phyloP scores from a whole-genome alignment of 1,284 basidiomycete species.

The Ganoderma lingzhi region DNA sequence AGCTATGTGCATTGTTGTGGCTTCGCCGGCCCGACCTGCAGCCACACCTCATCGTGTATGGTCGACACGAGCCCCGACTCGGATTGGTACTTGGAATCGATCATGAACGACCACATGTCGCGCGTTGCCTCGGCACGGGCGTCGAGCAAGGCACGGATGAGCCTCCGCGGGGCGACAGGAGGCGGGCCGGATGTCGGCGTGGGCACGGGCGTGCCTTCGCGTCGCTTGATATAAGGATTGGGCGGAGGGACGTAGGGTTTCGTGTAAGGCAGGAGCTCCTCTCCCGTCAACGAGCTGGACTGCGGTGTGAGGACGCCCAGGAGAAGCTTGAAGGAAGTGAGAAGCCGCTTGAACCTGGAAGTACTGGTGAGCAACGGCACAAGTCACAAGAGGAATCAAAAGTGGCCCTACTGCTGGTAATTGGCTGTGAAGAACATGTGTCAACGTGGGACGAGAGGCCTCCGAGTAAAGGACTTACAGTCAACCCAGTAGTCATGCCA shows the following conservation, averaged over 20 bases:
- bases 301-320: slow-evolving; percentile 38
- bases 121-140: slow-evolving; percentile 34
- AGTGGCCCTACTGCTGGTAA: slow-evolving; percentile 41
- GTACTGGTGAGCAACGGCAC: background rate
- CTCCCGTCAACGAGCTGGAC: slow-evolving; percentile 24
- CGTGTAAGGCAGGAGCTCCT: slow-evolving; percentile 30
- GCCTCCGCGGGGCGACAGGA: slow-evolving; percentile 22
- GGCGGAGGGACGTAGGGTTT: slow-evolving; percentile 34
- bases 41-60: slow-evolving; percentile 27
- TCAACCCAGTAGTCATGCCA: slow-evolving; percentile 57
- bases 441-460: slow-evolving; percentile 11
- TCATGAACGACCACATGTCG: slow-evolving; percentile 30
- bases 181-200: slow-evolving; percentile 13
- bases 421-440: slow-evolving; percentile 41
- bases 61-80: slow-evolving; percentile 27
- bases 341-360: slow-evolving; percentile 44
- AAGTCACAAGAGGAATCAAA: background rate
- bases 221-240: slow-evolving; percentile 40
- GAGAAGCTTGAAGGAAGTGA: slow-evolving; percentile 48
- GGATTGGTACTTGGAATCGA: slow-evolving; percentile 29
- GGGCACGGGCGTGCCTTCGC: slow-evolving; percentile 11
- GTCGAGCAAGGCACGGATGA: slow-evolving; percentile 36
- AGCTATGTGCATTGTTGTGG: background rate
- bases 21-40: slow-evolving; percentile 31
- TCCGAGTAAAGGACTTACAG: slow-evolving; percentile 39